Percentiles rank a stretch among this genome's conserved stretches.
phyloP scores from a whole-genome alignment of 768 basidiomycete species.

The Glaciozyma martinii region DNA sequence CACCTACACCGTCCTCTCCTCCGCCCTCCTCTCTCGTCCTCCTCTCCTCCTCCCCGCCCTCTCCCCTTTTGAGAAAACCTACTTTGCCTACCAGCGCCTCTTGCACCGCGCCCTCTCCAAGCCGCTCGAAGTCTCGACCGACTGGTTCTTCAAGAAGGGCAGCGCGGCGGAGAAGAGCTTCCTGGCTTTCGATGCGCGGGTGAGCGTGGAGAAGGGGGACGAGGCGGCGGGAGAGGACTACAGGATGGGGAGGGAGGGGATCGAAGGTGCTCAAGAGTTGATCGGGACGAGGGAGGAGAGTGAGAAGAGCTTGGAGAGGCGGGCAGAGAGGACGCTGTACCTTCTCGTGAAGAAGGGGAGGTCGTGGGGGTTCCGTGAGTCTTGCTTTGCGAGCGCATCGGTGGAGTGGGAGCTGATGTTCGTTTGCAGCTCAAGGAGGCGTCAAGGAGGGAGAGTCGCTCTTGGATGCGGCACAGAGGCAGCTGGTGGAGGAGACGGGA shows the following conservation, averaged over 20 bases:
- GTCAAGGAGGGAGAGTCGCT: constrained; percentile 27
- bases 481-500: constrained; percentile 64
- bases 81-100: constrained; percentile 34
- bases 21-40: constrained; percentile 31
- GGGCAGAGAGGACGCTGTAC: constrained; percentile 77
- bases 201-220: constrained; percentile 38
- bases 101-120: constrained; percentile 30
- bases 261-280: constrained; percentile 43
- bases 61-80: constrained; percentile 30
- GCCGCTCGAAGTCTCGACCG: constrained; percentile 17
- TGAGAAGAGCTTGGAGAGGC: constrained; percentile 66
- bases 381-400: neutral
- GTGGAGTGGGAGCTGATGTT: neutral
- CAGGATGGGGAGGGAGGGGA: constrained; percentile 47
- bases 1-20: constrained; percentile 29
- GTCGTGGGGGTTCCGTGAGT: constrained; percentile 50
- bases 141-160: constrained; percentile 34
- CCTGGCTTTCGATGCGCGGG: constrained; percentile 34
- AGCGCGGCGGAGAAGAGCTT: constrained; percentile 38
- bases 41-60: constrained; percentile 29
- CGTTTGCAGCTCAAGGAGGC: constrained; percentile 32
- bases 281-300: constrained; percentile 46
- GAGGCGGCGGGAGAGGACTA: constrained; percentile 44
- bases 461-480: constrained; percentile 60
- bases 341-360: constrained; percentile 59